phyloP scores from a whole-genome alignment of 2,329 filamentous ascomycete genomes.

The Zymoseptoria brevis region DNA sequence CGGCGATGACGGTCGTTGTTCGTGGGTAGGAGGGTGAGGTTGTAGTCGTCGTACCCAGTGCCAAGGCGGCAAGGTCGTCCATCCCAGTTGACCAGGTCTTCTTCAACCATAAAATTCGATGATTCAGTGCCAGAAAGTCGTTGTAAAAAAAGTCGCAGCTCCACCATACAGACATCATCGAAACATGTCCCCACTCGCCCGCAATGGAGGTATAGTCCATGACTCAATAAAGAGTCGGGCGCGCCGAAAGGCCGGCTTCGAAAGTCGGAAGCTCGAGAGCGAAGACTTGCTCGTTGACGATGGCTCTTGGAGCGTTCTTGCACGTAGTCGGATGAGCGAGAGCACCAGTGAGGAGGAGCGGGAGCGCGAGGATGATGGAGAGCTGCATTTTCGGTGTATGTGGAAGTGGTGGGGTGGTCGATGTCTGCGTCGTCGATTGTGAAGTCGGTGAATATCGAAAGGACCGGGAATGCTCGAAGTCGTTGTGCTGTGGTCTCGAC shows the following conservation, averaged over 20 bases:
- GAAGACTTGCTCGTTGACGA: not conserved
- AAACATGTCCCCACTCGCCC: not conserved
- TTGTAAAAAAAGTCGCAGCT: not conserved
- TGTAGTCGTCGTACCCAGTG: not conserved
- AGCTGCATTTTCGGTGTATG: not conserved
- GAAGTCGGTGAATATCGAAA: not conserved
- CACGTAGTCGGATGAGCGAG: not conserved
- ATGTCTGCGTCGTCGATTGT: not conserved
- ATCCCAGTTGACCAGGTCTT: too few species aligned
- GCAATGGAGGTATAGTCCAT: not conserved
- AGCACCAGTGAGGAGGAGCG: not conserved
- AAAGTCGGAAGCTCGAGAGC: not conserved
- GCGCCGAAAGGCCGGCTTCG: not conserved
- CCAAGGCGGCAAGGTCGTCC: too few species aligned
- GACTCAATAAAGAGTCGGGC: not conserved
- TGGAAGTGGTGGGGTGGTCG: not conserved
- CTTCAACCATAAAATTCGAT: too few species aligned
- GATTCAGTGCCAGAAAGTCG: not conserved
- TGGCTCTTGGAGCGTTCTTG: too few species aligned
- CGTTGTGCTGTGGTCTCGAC: not conserved
- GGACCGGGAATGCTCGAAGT: not conserved
- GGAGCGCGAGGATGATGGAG: not conserved
- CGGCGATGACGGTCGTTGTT: not conserved
- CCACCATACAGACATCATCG: not conserved
- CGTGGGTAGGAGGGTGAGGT: not conserved